Evolutionary conservation across 1,139 yeast species (phyloP).

Genomic region (Protomyces macrosporus): DNA sequence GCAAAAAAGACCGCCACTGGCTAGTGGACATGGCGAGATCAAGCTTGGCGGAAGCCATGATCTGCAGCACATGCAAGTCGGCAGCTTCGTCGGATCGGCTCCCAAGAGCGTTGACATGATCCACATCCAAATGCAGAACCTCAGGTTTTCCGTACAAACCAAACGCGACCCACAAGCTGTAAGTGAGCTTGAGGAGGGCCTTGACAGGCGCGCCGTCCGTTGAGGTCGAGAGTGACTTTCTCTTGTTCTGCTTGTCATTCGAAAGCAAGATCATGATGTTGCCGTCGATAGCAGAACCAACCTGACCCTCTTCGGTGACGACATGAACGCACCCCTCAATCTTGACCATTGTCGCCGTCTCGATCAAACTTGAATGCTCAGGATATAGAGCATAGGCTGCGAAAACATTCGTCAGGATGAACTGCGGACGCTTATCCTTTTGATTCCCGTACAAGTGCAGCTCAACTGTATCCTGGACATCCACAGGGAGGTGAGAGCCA

Average conservation of each 20-base stretch:
- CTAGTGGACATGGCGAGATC: not conserved
- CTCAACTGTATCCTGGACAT: not conserved
- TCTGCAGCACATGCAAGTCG: not conserved
- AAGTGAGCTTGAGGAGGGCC: slow-evolving; percentile 4
- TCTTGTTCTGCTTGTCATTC: not conserved
- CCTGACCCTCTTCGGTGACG: not conserved
- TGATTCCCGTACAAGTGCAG: slow-evolving; percentile 1
- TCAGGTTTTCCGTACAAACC: slow-evolving; percentile 4
- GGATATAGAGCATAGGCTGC: slow-evolving; percentile 18
- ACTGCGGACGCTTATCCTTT: slow-evolving; percentile 2
- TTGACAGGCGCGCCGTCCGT: not conserved
- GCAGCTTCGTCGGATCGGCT: not conserved
- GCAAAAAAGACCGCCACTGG: slow-evolving; percentile 1
- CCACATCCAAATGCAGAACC: slow-evolving; percentile 1
- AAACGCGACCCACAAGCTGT: slow-evolving; percentile 9
- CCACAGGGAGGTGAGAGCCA: not conserved
- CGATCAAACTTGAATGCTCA: slow-evolving; percentile 9
- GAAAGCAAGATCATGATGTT: slow-evolving; percentile 7
- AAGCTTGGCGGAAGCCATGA: not conserved
- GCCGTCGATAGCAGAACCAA: not conserved
- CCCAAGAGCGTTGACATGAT: slow-evolving; percentile 16
- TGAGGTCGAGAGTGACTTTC: not conserved
- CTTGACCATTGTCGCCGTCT: slow-evolving; percentile 9
- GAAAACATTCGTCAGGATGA: not conserved
- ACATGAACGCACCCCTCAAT: slow-evolving; percentile 7